Conservation (phyloP, 192 early-diverging fungal species). For the Rhizoclosmatium globosum region DNA sequence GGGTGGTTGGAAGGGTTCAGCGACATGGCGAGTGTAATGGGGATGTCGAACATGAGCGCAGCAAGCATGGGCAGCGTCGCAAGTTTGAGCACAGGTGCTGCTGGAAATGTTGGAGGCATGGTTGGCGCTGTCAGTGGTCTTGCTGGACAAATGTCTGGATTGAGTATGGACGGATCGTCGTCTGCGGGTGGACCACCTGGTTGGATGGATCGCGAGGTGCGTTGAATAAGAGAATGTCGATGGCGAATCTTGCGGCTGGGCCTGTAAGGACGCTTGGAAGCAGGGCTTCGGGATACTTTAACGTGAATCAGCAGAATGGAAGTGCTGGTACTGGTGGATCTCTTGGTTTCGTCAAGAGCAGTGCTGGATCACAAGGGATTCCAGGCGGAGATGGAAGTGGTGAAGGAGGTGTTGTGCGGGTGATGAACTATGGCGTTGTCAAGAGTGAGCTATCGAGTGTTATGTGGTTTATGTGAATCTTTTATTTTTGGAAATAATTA, state of each 20-base stretch:
- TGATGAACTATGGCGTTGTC: conserved; percentile 60
- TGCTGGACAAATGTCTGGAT: conserved; percentile 20
- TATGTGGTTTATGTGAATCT: conserved; percentile 71
- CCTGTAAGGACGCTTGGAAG: conserved; percentile 28
- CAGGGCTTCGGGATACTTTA: conserved; percentile 24
- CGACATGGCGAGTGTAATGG: conserved; percentile 34
- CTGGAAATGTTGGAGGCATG: conserved; percentile 7
- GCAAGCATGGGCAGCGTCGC: conserved; percentile 23
- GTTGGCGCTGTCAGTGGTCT: conserved; percentile 27
- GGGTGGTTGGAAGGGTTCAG: conserved; percentile 40
- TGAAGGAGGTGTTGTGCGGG: conserved; percentile 23
- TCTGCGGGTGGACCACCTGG: neutral
- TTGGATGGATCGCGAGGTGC: neutral
- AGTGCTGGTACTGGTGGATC: conserved; percentile 9
- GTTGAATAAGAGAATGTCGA: conserved; percentile 29
- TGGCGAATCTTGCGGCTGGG: conserved; percentile 30
- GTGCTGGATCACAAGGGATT: neutral
- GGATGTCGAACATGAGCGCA: conserved; percentile 12
- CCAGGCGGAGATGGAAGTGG: conserved; percentile 3
- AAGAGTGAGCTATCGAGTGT: conserved; percentile 61
- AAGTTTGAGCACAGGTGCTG: conserved; percentile 6
- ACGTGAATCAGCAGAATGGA: neutral
- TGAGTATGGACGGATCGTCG: neutral
- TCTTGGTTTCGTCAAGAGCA: conserved; percentile 25
- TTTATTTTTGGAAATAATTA: too few species aligned